A percentile compares a stretch with the other conserved stretches of the same genome.
These are phyloP conservation scores for Talaromyces funiculosus DNA, from an alignment of 2,329 filamentous ascomycete genomes.

Conservation along the genomic window DNA sequence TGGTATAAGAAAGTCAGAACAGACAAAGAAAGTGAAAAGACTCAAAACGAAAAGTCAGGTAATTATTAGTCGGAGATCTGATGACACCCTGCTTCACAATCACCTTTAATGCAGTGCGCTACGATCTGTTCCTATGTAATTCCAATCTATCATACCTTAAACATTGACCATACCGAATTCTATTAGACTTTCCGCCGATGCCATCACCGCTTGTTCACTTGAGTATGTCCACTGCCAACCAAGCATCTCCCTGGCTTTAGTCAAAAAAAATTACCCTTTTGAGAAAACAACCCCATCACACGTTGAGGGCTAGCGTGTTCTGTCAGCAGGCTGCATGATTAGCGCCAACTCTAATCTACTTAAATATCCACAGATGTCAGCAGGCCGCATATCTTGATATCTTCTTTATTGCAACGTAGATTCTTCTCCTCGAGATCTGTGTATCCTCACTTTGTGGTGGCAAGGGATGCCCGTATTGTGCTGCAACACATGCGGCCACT, in stretches of 20 bases:
- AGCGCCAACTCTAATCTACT: background rate
- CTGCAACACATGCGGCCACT: constrained; percentile 4
- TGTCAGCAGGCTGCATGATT: constrained; percentile 12
- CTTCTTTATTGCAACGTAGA: background rate
- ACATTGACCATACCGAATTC: background rate
- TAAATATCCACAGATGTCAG: constrained; percentile 4
- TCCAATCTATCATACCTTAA: background rate
- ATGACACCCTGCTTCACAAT: background rate
- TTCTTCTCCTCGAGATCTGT: background rate
- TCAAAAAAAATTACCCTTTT: background rate
- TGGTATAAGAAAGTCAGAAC: background rate
- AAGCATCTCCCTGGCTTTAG: constrained; percentile 9
- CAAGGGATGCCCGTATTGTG: background rate
- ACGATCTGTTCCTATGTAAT: background rate
- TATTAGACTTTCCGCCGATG: constrained; percentile 3
- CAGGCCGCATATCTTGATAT: background rate
- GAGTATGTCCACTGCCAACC: constrained; percentile 10
- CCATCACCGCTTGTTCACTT: constrained; percentile 9
- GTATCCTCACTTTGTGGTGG: background rate
- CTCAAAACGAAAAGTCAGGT: no score
- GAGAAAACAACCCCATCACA: background rate
- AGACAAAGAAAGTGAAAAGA: background rate
- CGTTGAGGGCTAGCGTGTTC: background rate
- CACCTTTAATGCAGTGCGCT: background rate
- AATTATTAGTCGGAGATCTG: no score